Evolutionary conservation across 164 flowering plant genomes (phyloP).

Genomic region (Vitis amurensis): DNA sequence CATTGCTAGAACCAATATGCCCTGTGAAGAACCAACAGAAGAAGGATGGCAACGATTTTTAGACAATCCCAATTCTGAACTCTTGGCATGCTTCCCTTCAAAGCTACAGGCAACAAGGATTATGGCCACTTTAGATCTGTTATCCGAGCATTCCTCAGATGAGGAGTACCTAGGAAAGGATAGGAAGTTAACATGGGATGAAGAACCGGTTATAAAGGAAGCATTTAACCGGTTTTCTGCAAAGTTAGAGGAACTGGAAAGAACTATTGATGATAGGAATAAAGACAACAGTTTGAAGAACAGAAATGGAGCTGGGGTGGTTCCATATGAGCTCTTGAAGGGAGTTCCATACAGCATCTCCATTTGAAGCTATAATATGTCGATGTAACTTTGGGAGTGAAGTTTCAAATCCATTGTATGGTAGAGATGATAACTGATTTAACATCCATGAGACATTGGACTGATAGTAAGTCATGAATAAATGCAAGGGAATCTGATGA

Average conservation of each 20-base stretch:
- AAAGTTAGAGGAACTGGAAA: constrained; percentile 27
- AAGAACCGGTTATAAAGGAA: constrained; percentile 13
- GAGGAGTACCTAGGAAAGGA: constrained; percentile 36
- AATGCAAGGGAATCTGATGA: too few species aligned
- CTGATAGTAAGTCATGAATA: too few species aligned
- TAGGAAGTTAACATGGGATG: constrained; percentile 25
- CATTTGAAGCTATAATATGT: neutral
- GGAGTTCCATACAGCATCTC: constrained; percentile 26
- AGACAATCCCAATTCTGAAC: constrained; percentile 16
- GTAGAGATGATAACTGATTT: too few species aligned
- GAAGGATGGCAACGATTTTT: constrained; percentile 11
- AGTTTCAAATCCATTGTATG: too few species aligned
- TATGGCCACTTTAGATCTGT: constrained; percentile 24
- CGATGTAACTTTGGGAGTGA: too few species aligned
- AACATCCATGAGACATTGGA: too few species aligned
- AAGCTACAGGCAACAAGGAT: constrained; percentile 29
- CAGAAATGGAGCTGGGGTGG: constrained; percentile 36
- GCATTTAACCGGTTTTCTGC: constrained; percentile 26
- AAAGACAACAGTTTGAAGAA: constrained; percentile 20
- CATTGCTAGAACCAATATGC: constrained; percentile 24
- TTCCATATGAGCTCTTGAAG: constrained; percentile 34
- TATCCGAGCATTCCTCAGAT: constrained; percentile 33
- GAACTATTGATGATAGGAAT: constrained; percentile 25
- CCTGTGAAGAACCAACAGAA: constrained; percentile 25
- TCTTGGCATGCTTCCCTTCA: constrained; percentile 26